phyloP scores from a whole-genome alignment of 345 rosid genomes.

The Camelina hispida region DNA sequence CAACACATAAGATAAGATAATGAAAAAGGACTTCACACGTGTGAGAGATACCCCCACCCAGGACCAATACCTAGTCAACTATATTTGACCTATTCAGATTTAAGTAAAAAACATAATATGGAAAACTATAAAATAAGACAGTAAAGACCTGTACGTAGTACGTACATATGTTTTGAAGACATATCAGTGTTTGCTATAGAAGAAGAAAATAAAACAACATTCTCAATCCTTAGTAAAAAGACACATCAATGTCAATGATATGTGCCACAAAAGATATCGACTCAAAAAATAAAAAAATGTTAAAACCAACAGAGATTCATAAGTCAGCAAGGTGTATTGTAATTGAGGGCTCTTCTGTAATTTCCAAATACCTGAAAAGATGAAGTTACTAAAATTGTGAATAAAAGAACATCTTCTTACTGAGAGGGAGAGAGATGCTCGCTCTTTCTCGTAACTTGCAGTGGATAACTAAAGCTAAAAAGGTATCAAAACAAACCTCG shows the following conservation, averaged over 20 bases:
- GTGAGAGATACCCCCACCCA: conserved; percentile 5
- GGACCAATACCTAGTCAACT: conserved; percentile 17
- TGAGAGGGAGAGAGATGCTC: neutral
- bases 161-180: neutral
- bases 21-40: conserved; percentile 19
- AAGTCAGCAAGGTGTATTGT: conserved; percentile 31
- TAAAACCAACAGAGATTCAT: conserved; percentile 1
- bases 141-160: neutral
- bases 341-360: conserved; percentile 21
- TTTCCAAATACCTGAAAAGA: conserved; percentile 47
- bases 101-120: conserved; percentile 8
- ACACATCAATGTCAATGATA: conserved; percentile 39
- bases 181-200: neutral
- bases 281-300: conserved; percentile 10
- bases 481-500: conserved; percentile 45
- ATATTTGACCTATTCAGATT: conserved; percentile 16
- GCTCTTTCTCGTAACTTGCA: neutral
- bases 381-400: neutral
- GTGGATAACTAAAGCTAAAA: neutral
- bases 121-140: neutral
- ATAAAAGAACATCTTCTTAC: neutral
- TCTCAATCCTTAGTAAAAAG: neutral
- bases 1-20: conserved; percentile 1
- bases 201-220: neutral
- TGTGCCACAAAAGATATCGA: conserved; percentile 3